A percentile compares a stretch with the other conserved stretches of the same genome.
Evolutionary conservation across 352 stramenopile species (phyloP).

Genomic region (Hyaloperonospora brassicae): DNA sequence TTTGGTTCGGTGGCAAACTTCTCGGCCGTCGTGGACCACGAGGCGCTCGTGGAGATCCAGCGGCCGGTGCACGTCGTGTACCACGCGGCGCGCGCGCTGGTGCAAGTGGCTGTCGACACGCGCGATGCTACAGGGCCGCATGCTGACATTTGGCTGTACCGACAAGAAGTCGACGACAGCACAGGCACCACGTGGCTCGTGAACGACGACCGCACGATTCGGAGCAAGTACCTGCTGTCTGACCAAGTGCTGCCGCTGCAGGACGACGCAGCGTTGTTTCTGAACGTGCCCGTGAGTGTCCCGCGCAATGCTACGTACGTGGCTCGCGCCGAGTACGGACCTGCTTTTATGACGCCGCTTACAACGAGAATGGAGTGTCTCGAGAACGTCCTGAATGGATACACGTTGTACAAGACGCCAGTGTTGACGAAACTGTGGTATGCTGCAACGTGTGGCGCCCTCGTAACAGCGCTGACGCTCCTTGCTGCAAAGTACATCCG

Average conservation of each 20-base stretch:
- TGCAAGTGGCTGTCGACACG: conserved; percentile 55
- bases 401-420: conserved; percentile 56
- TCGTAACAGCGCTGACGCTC: conserved; percentile 28
- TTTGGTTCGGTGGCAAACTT: conserved; percentile 56
- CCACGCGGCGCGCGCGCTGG: conserved; percentile 40
- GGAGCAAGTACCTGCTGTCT: conserved; percentile 51
- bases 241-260: conserved; percentile 57
- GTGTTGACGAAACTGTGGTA: conserved; percentile 20
- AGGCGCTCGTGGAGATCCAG: conserved; percentile 43
- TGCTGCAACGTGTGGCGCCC: conserved; percentile 19
- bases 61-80: conserved; percentile 46
- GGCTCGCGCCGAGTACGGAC: conserved; percentile 57
- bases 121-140: conserved; percentile 43
- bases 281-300: conserved; percentile 45
- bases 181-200: conserved; percentile 44
- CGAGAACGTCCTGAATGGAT: conserved; percentile 71
- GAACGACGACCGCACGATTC: conserved; percentile 65
- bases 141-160: conserved; percentile 76
- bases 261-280: conserved; percentile 34
- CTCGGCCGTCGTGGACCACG: conserved; percentile 31
- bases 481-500: conserved; percentile 19
- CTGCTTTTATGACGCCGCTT: conserved; percentile 60
- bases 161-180: conserved; percentile 32
- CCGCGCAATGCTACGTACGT: conserved; percentile 52
- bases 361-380: conserved; percentile 72